Base-by-base conservation (phyloP, 495 filamentous ascomycete species). In the Hypoxylon cercidicola region DNA sequence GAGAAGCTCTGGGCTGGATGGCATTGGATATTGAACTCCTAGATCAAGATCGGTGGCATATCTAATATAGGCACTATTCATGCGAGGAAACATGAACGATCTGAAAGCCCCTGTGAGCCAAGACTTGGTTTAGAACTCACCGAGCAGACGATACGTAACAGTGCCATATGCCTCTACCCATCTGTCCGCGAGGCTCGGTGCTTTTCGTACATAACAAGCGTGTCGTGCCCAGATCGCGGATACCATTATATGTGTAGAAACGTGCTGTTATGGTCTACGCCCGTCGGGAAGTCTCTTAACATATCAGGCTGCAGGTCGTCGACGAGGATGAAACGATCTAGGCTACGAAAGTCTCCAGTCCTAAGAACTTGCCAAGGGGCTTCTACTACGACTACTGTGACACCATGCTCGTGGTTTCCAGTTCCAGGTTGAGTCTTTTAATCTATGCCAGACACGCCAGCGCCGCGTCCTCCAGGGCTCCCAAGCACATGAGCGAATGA, bases 61-160 rank as follows among this genome's bases (percentile, higher is more conserved):
- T 18, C 56, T 20, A 62, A 67, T 55, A 62, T 34, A 53, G 23
- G 45, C 39, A 41, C 52, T 49, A 25, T 62, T 41, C 37, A 28
- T n/a, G 4, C 18, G 9, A 25, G 9, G 20, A 2, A 10, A 28
- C 21, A n/a, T 25, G 30, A 32, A 32, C 30, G 30, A 32, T 32
- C 8, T 32, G 1, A 32, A 11, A 5, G 30, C 30, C 30, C 3
- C 30, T 32, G 30, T 32, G 30, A 5, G 10, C 7, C 15, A 16
- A 16, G 37, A 40, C 37, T 40, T n/a, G 15, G 13, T 40, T 40
- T 40, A 15, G n/a, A 40, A 15, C 15, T 40, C 37, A 40, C 32
- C 15, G 23, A 10, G 49, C 23, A 9, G 11, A 49, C 41, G 37
- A 40, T 48, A 25, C 15, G 41, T 45, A 32, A 47, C 4, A 4